These are phyloP conservation scores for Leccinum uliginosum DNA, from an alignment of 768 basidiomycete genomes.

Conservation along the genomic window DNA sequence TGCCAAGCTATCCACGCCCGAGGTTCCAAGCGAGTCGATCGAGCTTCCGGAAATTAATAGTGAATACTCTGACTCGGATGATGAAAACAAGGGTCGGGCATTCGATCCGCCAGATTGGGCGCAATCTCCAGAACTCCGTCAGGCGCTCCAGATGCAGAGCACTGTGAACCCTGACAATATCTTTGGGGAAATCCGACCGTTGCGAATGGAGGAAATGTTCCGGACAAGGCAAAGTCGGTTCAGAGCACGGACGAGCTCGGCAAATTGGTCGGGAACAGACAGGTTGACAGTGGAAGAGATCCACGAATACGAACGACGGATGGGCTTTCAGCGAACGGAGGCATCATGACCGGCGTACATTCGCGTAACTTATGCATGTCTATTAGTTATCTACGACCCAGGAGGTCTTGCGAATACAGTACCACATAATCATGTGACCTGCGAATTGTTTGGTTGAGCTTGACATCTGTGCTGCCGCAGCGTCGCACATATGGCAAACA, in stretches of 20 bases:
- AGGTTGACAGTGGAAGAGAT: slow-evolving; percentile 80
- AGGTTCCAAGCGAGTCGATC: slow-evolving; percentile 70
- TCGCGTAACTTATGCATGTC: slow-evolving; percentile 11
- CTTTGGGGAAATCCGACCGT: slow-evolving; percentile 82
- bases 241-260: slow-evolving; percentile 86
- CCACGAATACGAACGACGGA: slow-evolving; percentile 79
- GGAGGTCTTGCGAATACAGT: neutral
- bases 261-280: slow-evolving; percentile 96
- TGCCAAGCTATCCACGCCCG: slow-evolving; percentile 43
- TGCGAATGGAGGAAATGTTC: slow-evolving; percentile 95
- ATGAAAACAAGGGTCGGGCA: slow-evolving; percentile 73
- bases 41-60: slow-evolving; percentile 94
- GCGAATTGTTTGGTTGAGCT: slow-evolving; percentile 20
- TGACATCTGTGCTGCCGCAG: slow-evolving; percentile 12
- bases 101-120: slow-evolving; percentile 85
- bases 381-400: neutral
- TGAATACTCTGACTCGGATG: slow-evolving; percentile 96
- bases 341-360: slow-evolving; percentile 11
- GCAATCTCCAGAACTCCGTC: slow-evolving; percentile 80
- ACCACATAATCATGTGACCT: slow-evolving; percentile 13
- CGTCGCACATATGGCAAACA: slow-evolving; percentile 16
- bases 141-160: slow-evolving; percentile 77
- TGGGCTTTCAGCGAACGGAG: slow-evolving; percentile 65
- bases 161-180: slow-evolving; percentile 88
- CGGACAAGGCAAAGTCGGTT: slow-evolving; percentile 72